Evolutionary conservation across 805 yeast species (phyloP).

Genomic region (Teunomyces pallodes): DNA sequence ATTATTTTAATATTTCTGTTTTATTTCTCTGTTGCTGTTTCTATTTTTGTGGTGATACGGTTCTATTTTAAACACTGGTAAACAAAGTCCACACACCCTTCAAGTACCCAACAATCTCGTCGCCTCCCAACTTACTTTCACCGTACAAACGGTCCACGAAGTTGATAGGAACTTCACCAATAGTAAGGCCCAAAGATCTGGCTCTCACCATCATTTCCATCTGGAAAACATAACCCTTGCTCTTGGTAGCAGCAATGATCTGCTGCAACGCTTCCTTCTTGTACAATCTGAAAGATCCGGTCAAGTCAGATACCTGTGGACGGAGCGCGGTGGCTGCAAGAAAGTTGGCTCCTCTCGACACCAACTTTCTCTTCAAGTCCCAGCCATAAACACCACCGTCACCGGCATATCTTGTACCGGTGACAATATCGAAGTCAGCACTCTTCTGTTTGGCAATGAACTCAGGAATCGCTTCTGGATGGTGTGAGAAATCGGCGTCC

Average conservation of each 20-base stretch:
- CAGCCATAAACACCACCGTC: slow-evolving; percentile 83
- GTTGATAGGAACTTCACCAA: slow-evolving; percentile 76
- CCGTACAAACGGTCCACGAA: slow-evolving; percentile 80
- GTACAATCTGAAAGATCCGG: slow-evolving; percentile 76
- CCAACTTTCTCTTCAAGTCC: slow-evolving; percentile 77
- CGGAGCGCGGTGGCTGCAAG: slow-evolving; percentile 68
- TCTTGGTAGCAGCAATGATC: slow-evolving; percentile 63
- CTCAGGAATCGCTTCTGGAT: slow-evolving; percentile 75
- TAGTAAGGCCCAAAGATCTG: slow-evolving; percentile 64
- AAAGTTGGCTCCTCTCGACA: slow-evolving; percentile 78
- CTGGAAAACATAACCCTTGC: slow-evolving; percentile 82
- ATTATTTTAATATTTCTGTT: not conserved
- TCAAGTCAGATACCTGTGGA: slow-evolving; percentile 70
- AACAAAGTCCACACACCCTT: slow-evolving; percentile 75
- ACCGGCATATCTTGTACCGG: slow-evolving; percentile 72
- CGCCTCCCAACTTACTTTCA: slow-evolving; percentile 76
- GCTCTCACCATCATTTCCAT: slow-evolving; percentile 90
- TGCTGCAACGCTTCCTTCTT: slow-evolving; percentile 65
- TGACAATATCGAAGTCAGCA: slow-evolving; percentile 50
- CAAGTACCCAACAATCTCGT: slow-evolving; percentile 73
- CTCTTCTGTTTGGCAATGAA: slow-evolving; percentile 63
- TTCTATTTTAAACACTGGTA: slow-evolving; percentile 45
- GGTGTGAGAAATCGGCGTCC: slow-evolving; percentile 86
- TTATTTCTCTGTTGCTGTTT: not conserved
- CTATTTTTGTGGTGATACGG: slow-evolving; percentile 4